Evolutionary conservation across 208 protist genomes (phyloP), one percentile per base, ranked within the genome.

Genomic region (Sergeia podlipaevii): DNA sequence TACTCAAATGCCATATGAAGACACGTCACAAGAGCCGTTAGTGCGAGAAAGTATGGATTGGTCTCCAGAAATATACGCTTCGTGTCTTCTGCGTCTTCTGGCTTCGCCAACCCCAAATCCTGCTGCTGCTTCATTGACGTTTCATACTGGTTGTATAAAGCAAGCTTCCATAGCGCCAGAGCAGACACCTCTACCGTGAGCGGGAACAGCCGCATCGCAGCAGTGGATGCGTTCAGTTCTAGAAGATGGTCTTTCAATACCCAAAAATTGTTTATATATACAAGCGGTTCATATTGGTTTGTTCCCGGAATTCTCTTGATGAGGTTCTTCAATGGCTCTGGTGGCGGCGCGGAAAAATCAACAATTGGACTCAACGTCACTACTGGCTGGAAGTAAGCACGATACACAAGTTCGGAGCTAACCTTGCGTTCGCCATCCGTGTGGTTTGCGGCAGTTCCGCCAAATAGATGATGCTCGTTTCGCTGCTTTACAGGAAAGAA

Each of bases 1-100:
- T 98, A 97, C 71, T 99, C 97, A 60, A 99, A 99, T 5, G 99
- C 51, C 37, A 90, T 95, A 70, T 99, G 98, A 32, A 99, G 85
- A 7, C 98, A 36, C 7, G 96, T 96, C 11, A 99, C 96, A 23
- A 96, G 38, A 7, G 88, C 71, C 1, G 98, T 99, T 10, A 99
- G 33, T 6, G 39, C 89, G 1, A 99, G 75, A 11, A 99, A 71
- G 29, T 75, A 84, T 21, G 95, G 93, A 59, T 98, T 97, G n/a
- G 89, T 98, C 4, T 99, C 95, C 17, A 96, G 41, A 48, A 99
- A 76, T 65, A 99, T 98, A 34, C 87, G 55, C 71, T 97, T 97
- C 7, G 83, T 71, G 42, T 94, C 80, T 27, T 97, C 91, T 3
- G 44, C 53, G 27, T 65, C 57, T 4, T 85, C 80, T 15, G 47